A percentile compares a stretch with the other conserved stretches of the same genome.
Evolutionary conservation across 2,329 filamentous ascomycete genomes (phyloP).

Genomic region (Calonectria hawksworthii): DNA sequence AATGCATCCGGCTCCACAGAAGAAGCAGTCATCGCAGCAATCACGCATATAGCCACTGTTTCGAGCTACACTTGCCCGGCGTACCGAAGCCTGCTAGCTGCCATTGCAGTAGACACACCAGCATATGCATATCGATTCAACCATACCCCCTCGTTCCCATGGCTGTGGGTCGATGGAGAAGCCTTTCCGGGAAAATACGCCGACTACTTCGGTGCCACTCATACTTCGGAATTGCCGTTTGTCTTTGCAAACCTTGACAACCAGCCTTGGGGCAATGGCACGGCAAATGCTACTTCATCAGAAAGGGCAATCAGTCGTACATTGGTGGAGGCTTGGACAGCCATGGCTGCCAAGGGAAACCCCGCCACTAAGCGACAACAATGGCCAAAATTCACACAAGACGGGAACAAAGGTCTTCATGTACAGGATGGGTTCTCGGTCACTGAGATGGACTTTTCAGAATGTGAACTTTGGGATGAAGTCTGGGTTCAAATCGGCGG

Average conservation of each 20-base stretch:
- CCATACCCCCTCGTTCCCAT: constrained; percentile 31
- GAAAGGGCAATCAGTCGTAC: constrained; percentile 28
- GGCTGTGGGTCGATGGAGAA: constrained; percentile 23
- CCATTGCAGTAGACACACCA: constrained; percentile 11
- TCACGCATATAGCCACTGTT: constrained; percentile 29
- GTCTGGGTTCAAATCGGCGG: constrained; percentile 31
- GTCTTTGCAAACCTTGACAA: constrained; percentile 36
- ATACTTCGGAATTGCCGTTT: constrained; percentile 34
- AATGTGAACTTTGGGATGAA: constrained; percentile 38
- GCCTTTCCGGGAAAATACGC: constrained; percentile 19
- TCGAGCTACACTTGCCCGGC: constrained; percentile 28
- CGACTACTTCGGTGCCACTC: constrained; percentile 27
- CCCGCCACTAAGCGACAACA: constrained; percentile 22
- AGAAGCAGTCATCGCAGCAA: constrained; percentile 23
- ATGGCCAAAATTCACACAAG: constrained; percentile 27
- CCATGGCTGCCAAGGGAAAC: constrained; percentile 28
- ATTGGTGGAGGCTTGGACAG: constrained; percentile 32
- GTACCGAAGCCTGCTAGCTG: constrained; percentile 29
- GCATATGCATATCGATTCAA: constrained; percentile 36
- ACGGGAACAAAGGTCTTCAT: background rate
- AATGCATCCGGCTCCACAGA: constrained; percentile 22
- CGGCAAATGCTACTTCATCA: constrained; percentile 20
- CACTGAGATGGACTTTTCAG: constrained; percentile 22
- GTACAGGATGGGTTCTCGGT: background rate
- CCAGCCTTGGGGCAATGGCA: constrained; percentile 32